Base-by-base conservation (phyloP, 1,139 yeast species). In the Diutina neorugosa region DNA sequence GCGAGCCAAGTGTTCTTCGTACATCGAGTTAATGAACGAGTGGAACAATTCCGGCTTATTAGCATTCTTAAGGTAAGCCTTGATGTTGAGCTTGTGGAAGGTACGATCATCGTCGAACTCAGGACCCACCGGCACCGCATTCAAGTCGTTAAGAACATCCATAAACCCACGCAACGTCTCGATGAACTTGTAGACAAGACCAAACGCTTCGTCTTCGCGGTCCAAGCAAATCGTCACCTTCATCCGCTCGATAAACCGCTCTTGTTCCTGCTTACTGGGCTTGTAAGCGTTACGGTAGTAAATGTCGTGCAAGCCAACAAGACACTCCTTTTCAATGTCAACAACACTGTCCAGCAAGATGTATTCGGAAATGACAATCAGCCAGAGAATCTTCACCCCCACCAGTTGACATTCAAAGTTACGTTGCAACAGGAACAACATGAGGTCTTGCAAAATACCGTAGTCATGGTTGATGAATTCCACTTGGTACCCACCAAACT, bases 91-190 rank as follows among this genome's bases (percentile, higher is more conserved):
- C 56, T 82, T 81, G 63, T 86, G 87, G 78, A 86, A 85, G 2
- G 90, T 84, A 63, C 96, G 74, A 65, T 89, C 96, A 62, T 86
- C 95, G 60, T 86, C 93, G 66, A 85, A 89, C 61, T 89, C 96
- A 51, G 84, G 83, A 20, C 91, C 93, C 52, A 77, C 78, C 20
- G 96, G 96, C 55, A 89, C 88, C 58, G 80, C 78, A 59, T 80
- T 79, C 61, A 86, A 78, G 61, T 86, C 89, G 57, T 82, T 76
- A 62, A 86, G 74, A 21, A 83, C 80, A 53, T 77, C 79, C 57
- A 88, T 68, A 66, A 88, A 86, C 40, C 81, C 84, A 42, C 81
- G 66, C 47, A 87, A 64, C 54, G 79, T 82, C 55, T 77, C 77
- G 56, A 84, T 71, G 54, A 84, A 79, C 51, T 70, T 69, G 57